A percentile compares a stretch with the other conserved stretches of the same genome.
Evolutionary conservation across 768 basidiomycete genomes (phyloP).

Genomic region (Lactifluus rugatus): DNA sequence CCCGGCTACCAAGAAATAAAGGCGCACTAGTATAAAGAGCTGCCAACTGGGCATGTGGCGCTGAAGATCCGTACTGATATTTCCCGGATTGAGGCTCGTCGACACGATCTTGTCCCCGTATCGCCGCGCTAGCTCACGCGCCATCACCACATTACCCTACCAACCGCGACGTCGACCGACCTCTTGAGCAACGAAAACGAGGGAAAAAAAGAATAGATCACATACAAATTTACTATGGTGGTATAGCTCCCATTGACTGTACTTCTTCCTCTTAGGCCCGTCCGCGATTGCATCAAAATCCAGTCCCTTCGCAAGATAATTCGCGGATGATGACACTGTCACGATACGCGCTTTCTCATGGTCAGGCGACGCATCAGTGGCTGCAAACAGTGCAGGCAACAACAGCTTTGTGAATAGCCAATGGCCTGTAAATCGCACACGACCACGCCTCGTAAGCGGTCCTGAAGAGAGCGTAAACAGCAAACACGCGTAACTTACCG

Average conservation of each 20-base stretch:
- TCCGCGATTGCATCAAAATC: conserved; percentile 33
- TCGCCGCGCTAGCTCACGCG: conserved; percentile 38
- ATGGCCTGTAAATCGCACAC: conserved; percentile 35
- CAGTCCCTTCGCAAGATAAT: conserved; percentile 27
- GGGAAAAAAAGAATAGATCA: background rate
- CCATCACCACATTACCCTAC: conserved; percentile 34
- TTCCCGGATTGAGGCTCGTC: conserved; percentile 34
- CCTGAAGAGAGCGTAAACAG: background rate
- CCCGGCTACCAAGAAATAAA: background rate
- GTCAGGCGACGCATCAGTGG: conserved; percentile 31
- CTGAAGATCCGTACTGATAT: conserved; percentile 5
- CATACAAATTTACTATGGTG: conserved; percentile 38
- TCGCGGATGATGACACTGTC: conserved; percentile 35
- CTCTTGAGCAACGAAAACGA: background rate
- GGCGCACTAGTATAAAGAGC: background rate
- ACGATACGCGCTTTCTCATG: conserved; percentile 37
- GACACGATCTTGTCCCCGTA: conserved; percentile 40
- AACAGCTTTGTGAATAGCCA: conserved; percentile 49
- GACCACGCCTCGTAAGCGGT: background rate
- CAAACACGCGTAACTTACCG: conserved; percentile 25
- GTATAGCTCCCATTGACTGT: conserved; percentile 18
- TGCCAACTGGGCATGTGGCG: conserved; percentile 1
- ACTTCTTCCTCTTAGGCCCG: conserved; percentile 19
- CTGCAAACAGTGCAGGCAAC: conserved; percentile 37
- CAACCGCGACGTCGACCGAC: background rate